Evolutionary conservation across 495 filamentous ascomycete species (phyloP).

Genomic region (Symbiotaphrina buchneri): DNA sequence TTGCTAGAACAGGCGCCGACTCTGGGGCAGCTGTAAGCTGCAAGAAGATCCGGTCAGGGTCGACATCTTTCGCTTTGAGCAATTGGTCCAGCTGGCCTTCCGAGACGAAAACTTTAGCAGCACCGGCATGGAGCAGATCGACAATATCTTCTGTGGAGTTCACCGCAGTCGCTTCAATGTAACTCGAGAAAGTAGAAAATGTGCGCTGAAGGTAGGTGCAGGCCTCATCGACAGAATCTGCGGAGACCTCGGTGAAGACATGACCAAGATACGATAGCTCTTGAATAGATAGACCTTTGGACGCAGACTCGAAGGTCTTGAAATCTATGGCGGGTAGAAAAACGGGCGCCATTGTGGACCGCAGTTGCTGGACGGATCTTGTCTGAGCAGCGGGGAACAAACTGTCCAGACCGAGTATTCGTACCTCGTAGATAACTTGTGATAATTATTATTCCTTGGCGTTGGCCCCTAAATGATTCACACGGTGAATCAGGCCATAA

Average conservation of each 20-base stretch:
- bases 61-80: slow-evolving; percentile 25
- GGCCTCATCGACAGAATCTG: slow-evolving; percentile 30
- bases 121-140: slow-evolving; percentile 65
- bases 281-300: slow-evolving; percentile 34
- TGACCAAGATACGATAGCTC: slow-evolving; percentile 60
- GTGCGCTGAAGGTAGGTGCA: slow-evolving; percentile 45
- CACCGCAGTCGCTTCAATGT: slow-evolving; percentile 56
- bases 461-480: no score
- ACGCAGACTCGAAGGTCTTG: slow-evolving; percentile 22
- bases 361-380: no score
- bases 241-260: slow-evolving; percentile 44
- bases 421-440: no score
- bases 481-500: no score
- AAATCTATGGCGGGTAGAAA: slow-evolving; percentile 31
- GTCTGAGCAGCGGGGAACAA: no score
- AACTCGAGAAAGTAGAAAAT: slow-evolving; percentile 40
- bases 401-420: no score
- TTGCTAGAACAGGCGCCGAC: slow-evolving; percentile 21
- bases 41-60: slow-evolving; percentile 32
- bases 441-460: no score
- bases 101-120: slow-evolving; percentile 65
- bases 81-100: slow-evolving; percentile 36
- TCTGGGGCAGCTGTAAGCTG: slow-evolving; percentile 14
- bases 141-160: slow-evolving; percentile 44
- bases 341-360: slow-evolving; percentile 4